Evolutionary conservation across 768 basidiomycete genomes (phyloP), one percentile per base, ranked within the genome.

Genomic region (Clitopilus passeckerianus): DNA sequence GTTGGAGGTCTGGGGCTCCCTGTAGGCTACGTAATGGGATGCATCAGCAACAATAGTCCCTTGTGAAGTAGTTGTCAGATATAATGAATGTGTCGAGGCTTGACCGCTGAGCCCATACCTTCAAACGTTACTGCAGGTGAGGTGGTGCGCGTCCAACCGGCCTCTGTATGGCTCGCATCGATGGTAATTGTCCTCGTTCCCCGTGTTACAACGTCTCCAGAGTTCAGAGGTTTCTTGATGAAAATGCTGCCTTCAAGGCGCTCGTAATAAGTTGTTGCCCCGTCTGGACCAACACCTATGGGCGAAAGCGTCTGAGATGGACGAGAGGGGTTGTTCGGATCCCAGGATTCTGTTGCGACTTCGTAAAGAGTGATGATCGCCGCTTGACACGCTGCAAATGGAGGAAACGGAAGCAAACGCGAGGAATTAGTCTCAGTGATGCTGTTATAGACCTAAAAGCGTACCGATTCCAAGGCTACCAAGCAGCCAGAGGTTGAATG

Each of bases 301-400:
- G 37, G 37, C 12, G 37, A 41, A 9, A 41, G 3, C 37, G 37
- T 41, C 2, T 2, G 5, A 41, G 37, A 41, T 15, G 37, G 37
- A 15, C 37, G 37, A 5, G 37, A 41, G 10, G n/a, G 14, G 10
- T 41, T n/a, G 3, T 41, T 41, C 5, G 37, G 37, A 41, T 41
- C 37, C 37, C 37, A 41, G 37, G 37, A 41, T 41, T 41, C 5
- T 3, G 37, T 41, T n/a, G 37, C 37, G 3, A 58, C 60, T 1
- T 24, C 30, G 46, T 16, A 56, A 0, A 61, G 44, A 22, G 57
- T 58, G 35, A 61, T 37, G 5, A 52, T 56, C 27, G 60, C 54
- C 4, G 53, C 57, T 14, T 14, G 52, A 23, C 52, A 53, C 10
- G 16, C 52, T 53, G 52, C 2, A 5, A 4, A 30, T 30, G 7